Evolutionary conservation across 2,329 filamentous ascomycete genomes (phyloP).

Genomic region (Xylariaceae sp.): DNA sequence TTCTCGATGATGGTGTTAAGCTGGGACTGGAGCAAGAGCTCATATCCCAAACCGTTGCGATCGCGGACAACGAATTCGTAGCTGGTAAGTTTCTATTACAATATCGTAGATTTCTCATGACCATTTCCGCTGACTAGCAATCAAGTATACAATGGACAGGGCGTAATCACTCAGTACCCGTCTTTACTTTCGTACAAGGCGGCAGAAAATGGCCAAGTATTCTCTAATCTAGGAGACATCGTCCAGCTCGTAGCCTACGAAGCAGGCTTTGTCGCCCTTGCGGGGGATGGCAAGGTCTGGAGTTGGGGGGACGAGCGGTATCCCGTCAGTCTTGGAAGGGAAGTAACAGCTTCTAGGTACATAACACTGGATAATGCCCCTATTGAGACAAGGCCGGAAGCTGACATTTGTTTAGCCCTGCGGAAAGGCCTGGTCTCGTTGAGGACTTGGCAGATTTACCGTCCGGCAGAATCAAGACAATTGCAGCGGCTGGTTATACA

Average conservation of each 20-base stretch:
- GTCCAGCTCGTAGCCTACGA: constrained; percentile 44
- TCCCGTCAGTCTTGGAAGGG: constrained; percentile 50
- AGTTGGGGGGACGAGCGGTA: constrained; percentile 57
- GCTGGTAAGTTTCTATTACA: constrained; percentile 27
- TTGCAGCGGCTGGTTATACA: constrained; percentile 53
- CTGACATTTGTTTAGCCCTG: constrained; percentile 35
- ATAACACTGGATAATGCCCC: neutral
- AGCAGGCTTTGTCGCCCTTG: constrained; percentile 45
- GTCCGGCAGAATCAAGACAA: constrained; percentile 46
- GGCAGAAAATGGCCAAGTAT: constrained; percentile 12
- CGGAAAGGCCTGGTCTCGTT: constrained; percentile 42
- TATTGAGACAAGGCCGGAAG: neutral
- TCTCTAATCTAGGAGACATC: constrained; percentile 28
- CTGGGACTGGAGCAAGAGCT: constrained; percentile 22
- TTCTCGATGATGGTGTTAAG: constrained; percentile 22
- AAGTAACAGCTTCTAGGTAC: constrained; percentile 36
- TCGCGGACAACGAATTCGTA: constrained; percentile 34
- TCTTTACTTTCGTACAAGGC: constrained; percentile 12
- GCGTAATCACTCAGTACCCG: constrained; percentile 29
- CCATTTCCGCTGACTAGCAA: constrained; percentile 12
- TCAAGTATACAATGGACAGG: constrained; percentile 25
- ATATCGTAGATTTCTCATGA: neutral
- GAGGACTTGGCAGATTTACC: constrained; percentile 47
- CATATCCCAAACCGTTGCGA: constrained; percentile 26
- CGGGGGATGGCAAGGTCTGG: constrained; percentile 41